These are phyloP conservation scores for Cordia subcordata DNA, from an alignment of 257 asterid species.

Conservation along the genomic window DNA sequence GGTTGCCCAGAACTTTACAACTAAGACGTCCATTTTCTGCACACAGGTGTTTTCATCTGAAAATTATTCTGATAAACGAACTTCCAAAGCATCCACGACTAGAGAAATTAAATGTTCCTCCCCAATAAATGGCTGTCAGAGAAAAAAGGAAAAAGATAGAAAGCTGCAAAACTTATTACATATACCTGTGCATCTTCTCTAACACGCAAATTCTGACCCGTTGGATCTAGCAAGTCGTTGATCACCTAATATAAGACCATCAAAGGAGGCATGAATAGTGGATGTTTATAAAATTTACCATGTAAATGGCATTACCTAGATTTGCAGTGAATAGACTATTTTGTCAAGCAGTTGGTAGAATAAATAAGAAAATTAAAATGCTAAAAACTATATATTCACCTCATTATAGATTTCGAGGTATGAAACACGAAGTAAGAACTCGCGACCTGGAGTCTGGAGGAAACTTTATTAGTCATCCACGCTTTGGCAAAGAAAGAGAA, in stretches of 20 bases:
- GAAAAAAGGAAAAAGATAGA: constrained; percentile 9
- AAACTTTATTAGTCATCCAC: constrained; percentile 19
- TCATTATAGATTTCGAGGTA: constrained; percentile 97
- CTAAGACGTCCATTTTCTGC: not conserved
- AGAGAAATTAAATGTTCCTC: not conserved
- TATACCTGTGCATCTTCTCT: constrained; percentile 97
- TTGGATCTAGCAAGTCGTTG: constrained; percentile 96
- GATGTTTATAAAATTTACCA: constrained; percentile 2
- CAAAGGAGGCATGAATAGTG: not conserved
- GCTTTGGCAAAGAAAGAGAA: constrained; percentile 1
- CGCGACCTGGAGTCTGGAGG: constrained; percentile 96
- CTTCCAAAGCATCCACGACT: not conserved
- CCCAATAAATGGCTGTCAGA: not conserved
- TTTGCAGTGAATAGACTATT: not conserved
- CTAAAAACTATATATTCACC: constrained; percentile 45
- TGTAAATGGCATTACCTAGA: not conserved
- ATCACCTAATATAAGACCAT: constrained; percentile 55
- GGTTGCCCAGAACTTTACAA: not conserved
- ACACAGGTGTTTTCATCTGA: too few relatives aligned
- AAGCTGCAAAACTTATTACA: constrained; percentile 7
- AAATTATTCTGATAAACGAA: not conserved
- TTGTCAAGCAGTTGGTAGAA: not conserved
- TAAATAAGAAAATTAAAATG: not conserved
- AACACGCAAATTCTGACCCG: constrained; percentile 94
- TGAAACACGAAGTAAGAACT: constrained; percentile 94